Evolutionary conservation across 768 basidiomycete genomes (phyloP).

Genomic region (Leccinum obscurum): DNA sequence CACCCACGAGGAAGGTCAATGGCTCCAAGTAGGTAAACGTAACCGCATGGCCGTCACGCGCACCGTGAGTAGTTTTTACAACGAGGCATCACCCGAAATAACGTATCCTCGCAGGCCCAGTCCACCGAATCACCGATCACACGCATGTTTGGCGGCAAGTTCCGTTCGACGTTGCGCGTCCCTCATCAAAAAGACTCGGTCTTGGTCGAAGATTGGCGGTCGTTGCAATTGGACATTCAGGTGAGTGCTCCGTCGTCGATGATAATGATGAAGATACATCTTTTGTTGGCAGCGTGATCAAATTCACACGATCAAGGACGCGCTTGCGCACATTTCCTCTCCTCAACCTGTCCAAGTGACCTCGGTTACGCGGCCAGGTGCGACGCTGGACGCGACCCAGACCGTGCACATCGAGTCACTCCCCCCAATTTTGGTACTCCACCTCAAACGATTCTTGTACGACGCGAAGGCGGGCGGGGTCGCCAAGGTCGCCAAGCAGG

Average conservation of each 20-base stretch:
- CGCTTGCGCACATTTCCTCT: conserved; percentile 71
- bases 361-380: conserved; percentile 52
- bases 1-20: conserved; percentile 64
- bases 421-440: conserved; percentile 82
- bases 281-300: conserved; percentile 54
- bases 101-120: conserved; percentile 51
- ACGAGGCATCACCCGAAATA: conserved; percentile 1
- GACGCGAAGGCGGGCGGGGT: conserved; percentile 74
- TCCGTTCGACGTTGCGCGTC: conserved; percentile 78
- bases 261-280: neutral
- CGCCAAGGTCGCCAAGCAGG: conserved; percentile 82
- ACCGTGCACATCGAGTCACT: conserved; percentile 77
- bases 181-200: conserved; percentile 86
- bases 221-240: conserved; percentile 87
- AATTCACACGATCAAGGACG: conserved; percentile 80
- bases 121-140: conserved; percentile 85
- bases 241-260: conserved; percentile 35
- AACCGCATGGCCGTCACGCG: conserved; percentile 75
- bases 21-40: conserved; percentile 91
- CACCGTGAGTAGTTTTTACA: conserved; percentile 51
- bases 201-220: conserved; percentile 89
- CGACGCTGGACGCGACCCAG: conserved; percentile 69
- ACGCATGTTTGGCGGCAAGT: conserved; percentile 90
- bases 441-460: conserved; percentile 90
- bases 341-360: conserved; percentile 81